Evolutionary conservation across 495 filamentous ascomycete genomes (phyloP), one percentile per base, ranked within the genome.

Genomic region (Penicillium pancosmium): DNA sequence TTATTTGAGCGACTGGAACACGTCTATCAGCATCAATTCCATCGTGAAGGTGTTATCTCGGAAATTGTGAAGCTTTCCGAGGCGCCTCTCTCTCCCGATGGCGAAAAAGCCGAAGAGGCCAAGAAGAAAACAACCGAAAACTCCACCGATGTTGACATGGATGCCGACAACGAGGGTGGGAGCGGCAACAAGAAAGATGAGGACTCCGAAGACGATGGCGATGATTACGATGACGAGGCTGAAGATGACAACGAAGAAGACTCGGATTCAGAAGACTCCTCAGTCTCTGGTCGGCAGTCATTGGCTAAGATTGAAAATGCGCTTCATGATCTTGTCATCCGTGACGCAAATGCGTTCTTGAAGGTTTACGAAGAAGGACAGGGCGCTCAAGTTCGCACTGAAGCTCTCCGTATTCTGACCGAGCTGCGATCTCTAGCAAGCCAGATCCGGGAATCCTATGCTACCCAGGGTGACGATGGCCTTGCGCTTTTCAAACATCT

Each of bases 21-120:
- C 27, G 90, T 98, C 35, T 99, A 99, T 69, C 89, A 90, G 40
- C 91, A 97, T 66, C 95, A 98, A 63, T 96, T 99, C 65, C 94
- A 99, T 68, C 89, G 95, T 5, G 95, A 99, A 74, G 95, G 95
- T 40, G 94, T 99, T 18, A 93, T 99, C 63, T 82, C 90, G 0
- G 95, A 98, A 70, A 93, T 98, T 51, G 72, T 82, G 41, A 95
- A 94, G 69, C 76, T 98, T 25, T 84, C 91, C 0, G 76, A 81
- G 56, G 74, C 75, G 6, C 70, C 76, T 12, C 68, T 82, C 11
- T 81, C 81, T n/a, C 64, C 62, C 7, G 62, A 69, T 19, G 74
- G 74, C 41, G 56, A 68, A 34, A 60, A 34, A 19, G 38, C 54
- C 15, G 50, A 43, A 12, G 55, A 54, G 11, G 35, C 38, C 7